Evolutionary conservation across 2,329 filamentous ascomycete genomes (phyloP).

Genomic region (Rutstroemia sydowiana): DNA sequence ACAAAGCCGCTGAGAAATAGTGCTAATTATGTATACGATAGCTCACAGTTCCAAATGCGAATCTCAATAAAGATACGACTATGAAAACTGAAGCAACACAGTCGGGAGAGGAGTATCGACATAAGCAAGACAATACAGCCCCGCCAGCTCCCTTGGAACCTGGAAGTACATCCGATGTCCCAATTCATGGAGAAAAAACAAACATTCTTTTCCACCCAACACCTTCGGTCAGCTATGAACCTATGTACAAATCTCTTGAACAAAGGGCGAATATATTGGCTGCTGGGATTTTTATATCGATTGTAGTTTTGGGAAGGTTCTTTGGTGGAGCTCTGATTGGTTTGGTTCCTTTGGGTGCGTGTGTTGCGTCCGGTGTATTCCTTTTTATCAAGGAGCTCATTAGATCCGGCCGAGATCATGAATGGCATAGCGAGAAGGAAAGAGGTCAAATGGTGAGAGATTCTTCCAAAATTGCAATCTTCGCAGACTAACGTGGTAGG

Average conservation of each 20-base stretch:
- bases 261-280: conserved; percentile 65
- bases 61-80: conserved; percentile 67
- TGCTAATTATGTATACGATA: conserved; percentile 28
- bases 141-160: conserved; percentile 79
- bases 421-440: conserved; percentile 83
- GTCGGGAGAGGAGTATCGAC: conserved; percentile 70
- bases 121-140: conserved; percentile 81
- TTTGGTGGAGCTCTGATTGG: conserved; percentile 74
- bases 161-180: conserved; percentile 84
- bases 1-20: not conserved
- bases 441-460: conserved; percentile 64
- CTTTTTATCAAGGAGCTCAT: conserved; percentile 87
- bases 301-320: conserved; percentile 69
- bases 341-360: conserved; percentile 64
- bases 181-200: conserved; percentile 93
- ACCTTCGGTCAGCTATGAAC: conserved; percentile 80
- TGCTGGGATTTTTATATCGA: conserved; percentile 60
- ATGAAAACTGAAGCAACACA: conserved; percentile 65
- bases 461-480: too few relatives aligned
- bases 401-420: conserved; percentile 69
- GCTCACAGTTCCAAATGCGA: conserved; percentile 84
- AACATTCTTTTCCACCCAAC: conserved; percentile 95
- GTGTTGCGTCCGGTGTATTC: conserved; percentile 70
- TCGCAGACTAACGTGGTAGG: conserved; percentile 29
- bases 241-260: conserved; percentile 74